Evolutionary conservation across 1,139 yeast species (phyloP).

Genomic region (Saccharomyces hybrid): DNA sequence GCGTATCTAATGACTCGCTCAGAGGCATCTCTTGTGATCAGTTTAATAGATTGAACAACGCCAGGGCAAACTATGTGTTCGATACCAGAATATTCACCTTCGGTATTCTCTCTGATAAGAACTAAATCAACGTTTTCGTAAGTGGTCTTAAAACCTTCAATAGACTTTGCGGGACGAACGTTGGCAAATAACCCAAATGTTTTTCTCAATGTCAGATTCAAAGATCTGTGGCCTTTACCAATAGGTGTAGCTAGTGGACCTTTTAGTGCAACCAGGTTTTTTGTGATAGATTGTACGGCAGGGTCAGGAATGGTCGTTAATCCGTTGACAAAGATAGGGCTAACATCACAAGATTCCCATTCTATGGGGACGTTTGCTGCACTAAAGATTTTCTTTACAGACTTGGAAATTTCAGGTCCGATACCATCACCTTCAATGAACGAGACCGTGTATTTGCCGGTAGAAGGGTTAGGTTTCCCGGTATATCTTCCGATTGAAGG

Average conservation of each 20-base stretch:
- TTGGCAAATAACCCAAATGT: slow-evolving; percentile 93
- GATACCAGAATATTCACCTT: slow-evolving; percentile 98
- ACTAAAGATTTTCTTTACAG: slow-evolving; percentile 82
- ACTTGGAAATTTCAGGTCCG: slow-evolving; percentile 89
- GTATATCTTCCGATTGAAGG: slow-evolving; percentile 23
- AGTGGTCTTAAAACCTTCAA: slow-evolving; percentile 90
- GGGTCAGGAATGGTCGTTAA: slow-evolving; percentile 89
- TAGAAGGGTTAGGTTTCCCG: slow-evolving; percentile 32
- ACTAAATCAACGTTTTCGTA: slow-evolving; percentile 92
- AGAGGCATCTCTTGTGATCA: slow-evolving; percentile 92
- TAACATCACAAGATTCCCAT: slow-evolving; percentile 96
- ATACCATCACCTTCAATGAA: slow-evolving; percentile 98
- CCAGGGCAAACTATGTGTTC: slow-evolving; percentile 98
- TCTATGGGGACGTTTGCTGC: slow-evolving; percentile 94
- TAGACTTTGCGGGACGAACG: slow-evolving; percentile 93
- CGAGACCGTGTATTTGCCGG: slow-evolving; percentile 84
- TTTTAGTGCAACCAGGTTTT: slow-evolving; percentile 88
- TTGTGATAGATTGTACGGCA: slow-evolving; percentile 88
- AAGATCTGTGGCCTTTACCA: slow-evolving; percentile 96
- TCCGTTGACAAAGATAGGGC: slow-evolving; percentile 87
- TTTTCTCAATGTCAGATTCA: slow-evolving; percentile 95
- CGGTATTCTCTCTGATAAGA: slow-evolving; percentile 96
- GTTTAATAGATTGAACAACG: slow-evolving; percentile 94
- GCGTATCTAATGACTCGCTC: slow-evolving; percentile 96
- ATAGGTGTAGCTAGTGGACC: slow-evolving; percentile 98